These are phyloP conservation scores for Flaveria floridana DNA, from an alignment of 140 eudicot species.

Conservation along the genomic window DNA sequence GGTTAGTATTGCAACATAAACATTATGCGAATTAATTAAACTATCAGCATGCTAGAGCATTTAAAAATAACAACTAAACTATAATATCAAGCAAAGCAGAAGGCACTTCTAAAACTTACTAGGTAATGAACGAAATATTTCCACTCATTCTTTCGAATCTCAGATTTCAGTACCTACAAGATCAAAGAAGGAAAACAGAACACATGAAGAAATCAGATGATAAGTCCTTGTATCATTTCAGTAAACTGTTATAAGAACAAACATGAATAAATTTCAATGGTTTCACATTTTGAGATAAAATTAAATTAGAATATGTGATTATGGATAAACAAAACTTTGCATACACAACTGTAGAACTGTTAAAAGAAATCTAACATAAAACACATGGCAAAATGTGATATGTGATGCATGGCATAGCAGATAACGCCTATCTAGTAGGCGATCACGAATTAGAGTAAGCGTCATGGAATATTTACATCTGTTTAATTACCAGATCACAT, in stretches of 20 bases:
- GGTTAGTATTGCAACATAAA: constrained; percentile 17
- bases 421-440: neutral
- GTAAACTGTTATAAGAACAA: constrained; percentile 13
- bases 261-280: constrained; percentile 10
- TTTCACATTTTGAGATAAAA: constrained; percentile 1
- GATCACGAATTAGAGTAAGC: neutral
- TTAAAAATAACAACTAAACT: constrained; percentile 11
- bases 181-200: constrained; percentile 23
- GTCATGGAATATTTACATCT: constrained; percentile 8
- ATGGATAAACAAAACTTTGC: constrained; percentile 6
- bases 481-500: constrained; percentile 9
- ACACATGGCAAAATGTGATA: constrained; percentile 2
- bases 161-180: constrained; percentile 79
- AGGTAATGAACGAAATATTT: constrained; percentile 89
- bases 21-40: neutral
- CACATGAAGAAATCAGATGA: constrained; percentile 26
- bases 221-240: constrained; percentile 8
- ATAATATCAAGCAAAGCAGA: constrained; percentile 7
- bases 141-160: constrained; percentile 75
- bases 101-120: constrained; percentile 50
- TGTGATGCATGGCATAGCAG: constrained; percentile 9
- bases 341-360: constrained; percentile 12
- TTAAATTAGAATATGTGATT: neutral
- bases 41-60: constrained; percentile 15
- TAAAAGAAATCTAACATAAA: neutral